Evolutionary conservation across 192 early-diverging fungal genomes (phyloP), one percentile per base, ranked within the genome.

Genomic region (Podila epigama): DNA sequence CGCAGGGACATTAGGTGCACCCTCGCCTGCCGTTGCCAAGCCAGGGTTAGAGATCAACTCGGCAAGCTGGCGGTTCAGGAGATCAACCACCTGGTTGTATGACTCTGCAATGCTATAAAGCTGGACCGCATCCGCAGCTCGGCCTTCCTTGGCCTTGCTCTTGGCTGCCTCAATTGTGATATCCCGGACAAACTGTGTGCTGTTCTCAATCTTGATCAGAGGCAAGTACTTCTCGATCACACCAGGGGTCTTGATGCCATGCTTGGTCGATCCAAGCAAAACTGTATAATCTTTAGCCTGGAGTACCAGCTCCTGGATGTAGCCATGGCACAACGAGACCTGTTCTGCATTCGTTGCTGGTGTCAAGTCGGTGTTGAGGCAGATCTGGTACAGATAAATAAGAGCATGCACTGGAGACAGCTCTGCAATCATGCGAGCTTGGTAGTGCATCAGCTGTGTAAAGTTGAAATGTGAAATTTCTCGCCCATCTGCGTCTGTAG

Each of bases 101-200:
- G 73, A 89, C 70, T 88, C 86, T 4, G 89, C 91, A 36, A 95
- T 84, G 68, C 95, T 86, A 63, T 89, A 93, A 36, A 97, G 75
- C 65, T 89, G 69, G 31, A 95, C 86, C 1, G 93, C 89, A 67
- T 96, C 93, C 18, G 79, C 83, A 39, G 92, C 83, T 3, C 85
- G 83, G 0, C 92, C 92, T 53, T 89, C 86, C 37, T 86, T 82
- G 39, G 87, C 90, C 57, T 89, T 91, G 34, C 88, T 82, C 64
- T 90, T 83, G 3, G 94, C 96, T 27, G 93, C 83, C 39, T 84
- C 83, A 7, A 86, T 68, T 8, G 91, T 78, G 32, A 98, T 89
- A 4, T 82, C 59, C 32, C 87, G 83, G 36, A 92, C 63, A 66
- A 93, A 90, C 55, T 92, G 92, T 18, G 82, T 79, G 33, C 81